Conservation (phyloP, 2,329 filamentous ascomycete genomes). For the Botryosphaeria agaves region DNA sequence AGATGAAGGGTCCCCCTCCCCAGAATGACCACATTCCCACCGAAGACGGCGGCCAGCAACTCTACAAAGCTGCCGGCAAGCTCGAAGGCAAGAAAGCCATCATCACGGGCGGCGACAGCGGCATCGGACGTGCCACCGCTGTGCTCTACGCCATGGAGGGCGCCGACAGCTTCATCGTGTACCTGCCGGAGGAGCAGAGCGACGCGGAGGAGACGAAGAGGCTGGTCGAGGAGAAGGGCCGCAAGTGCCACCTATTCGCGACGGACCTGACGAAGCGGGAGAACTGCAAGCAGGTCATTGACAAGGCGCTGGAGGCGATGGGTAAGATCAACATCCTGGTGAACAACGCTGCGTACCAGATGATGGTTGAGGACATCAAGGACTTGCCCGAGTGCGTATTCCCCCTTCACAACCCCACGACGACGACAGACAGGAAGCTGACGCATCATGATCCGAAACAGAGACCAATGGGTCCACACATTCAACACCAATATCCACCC, state of each 20-base stretch:
- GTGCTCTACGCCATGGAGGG: slow-evolving; percentile 71
- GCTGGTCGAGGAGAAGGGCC: slow-evolving; percentile 48
- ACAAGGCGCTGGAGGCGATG: slow-evolving; percentile 47
- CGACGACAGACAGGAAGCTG: not conserved
- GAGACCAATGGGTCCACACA: slow-evolving; percentile 62
- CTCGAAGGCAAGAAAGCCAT: slow-evolving; percentile 57
- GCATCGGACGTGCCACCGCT: slow-evolving; percentile 60
- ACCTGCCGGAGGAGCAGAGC: slow-evolving; percentile 57
- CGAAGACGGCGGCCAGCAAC: slow-evolving; percentile 47
- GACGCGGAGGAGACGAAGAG: slow-evolving; percentile 62
- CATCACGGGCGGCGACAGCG: slow-evolving; percentile 67
- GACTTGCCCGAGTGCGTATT: slow-evolving; percentile 47
- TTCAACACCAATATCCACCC: slow-evolving; percentile 75
- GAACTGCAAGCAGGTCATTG: slow-evolving; percentile 53
- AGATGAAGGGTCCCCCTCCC: slow-evolving; percentile 40
- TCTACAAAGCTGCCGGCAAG: slow-evolving; percentile 61
- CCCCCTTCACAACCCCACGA: not conserved
- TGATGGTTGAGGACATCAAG: slow-evolving; percentile 53
- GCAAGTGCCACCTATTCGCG: slow-evolving; percentile 44
- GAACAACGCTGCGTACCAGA: slow-evolving; percentile 57
- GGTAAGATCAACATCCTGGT: slow-evolving; percentile 57
- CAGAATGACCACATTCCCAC: slow-evolving; percentile 49
- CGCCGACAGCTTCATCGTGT: slow-evolving; percentile 54
- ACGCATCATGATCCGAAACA: slow-evolving; percentile 14
- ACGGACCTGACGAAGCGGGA: slow-evolving; percentile 47